These are phyloP conservation scores for Alopecurus myosuroides DNA, from an alignment of 176 grass and related monocot species.

Conservation along the genomic window DNA sequence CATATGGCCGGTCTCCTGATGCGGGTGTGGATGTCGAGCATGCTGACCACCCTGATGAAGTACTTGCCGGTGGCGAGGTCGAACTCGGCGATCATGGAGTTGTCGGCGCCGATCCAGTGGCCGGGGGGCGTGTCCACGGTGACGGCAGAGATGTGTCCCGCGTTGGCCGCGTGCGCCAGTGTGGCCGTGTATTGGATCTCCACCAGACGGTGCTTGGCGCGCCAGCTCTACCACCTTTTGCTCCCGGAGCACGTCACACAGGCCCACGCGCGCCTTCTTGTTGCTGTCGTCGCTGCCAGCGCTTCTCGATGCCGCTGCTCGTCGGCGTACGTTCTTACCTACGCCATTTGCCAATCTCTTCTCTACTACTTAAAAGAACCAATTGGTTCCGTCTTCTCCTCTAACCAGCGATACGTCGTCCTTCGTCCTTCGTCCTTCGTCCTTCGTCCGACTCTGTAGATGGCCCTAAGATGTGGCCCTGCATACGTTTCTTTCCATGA, in stretches of 20 bases:
- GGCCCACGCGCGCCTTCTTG: slow-evolving; percentile 57
- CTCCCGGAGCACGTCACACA: too few species aligned
- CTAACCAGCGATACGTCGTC: too few species aligned
- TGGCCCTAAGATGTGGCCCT: too few species aligned
- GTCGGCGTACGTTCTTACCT: background rate
- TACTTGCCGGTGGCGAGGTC: slow-evolving; percentile 86
- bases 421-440: too few species aligned
- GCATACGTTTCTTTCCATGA: too few species aligned
- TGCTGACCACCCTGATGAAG: slow-evolving; percentile 86
- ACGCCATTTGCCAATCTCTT: slow-evolving; percentile 21
- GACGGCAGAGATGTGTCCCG: slow-evolving; percentile 48
- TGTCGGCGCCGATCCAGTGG: too few species aligned
- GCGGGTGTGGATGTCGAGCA: slow-evolving; percentile 75
- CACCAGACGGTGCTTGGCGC: slow-evolving; percentile 63
- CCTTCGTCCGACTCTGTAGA: too few species aligned
- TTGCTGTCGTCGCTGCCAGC: slow-evolving; percentile 1
- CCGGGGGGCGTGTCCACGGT: slow-evolving; percentile 74
- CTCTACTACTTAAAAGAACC: too few species aligned
- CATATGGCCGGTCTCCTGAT: slow-evolving; percentile 36
- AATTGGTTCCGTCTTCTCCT: too few species aligned
- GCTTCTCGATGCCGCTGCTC: background rate
- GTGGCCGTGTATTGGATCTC: slow-evolving; percentile 83
- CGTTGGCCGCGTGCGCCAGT: slow-evolving; percentile 65
- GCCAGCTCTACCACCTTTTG: slow-evolving; percentile 50
- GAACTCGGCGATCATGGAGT: slow-evolving; percentile 81